Evolutionary conservation across 83 land plant genomes (phyloP), one percentile per base, ranked within the genome.

Genomic region (Isoetes engelmannii): DNA sequence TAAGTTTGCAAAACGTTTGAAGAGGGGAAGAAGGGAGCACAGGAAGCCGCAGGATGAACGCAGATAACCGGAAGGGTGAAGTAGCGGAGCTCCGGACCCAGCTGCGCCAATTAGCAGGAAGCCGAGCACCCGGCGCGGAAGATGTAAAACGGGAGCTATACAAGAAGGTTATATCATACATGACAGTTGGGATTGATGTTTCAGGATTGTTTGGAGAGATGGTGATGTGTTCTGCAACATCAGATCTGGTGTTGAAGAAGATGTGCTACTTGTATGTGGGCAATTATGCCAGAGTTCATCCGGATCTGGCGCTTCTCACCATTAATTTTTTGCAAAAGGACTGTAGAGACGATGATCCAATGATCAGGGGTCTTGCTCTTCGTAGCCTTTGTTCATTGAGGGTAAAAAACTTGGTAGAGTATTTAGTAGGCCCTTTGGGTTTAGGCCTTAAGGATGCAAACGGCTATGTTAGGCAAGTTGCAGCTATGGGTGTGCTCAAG

Each of bases 151-250:
- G 99, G 15, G 99, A 95, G 47, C 97, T 95, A 20, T 95, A 83
- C 87, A 91, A 91, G 82, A 89, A 89, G 77, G 99, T 91, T 50
- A 95, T 95, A 75, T 90, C 97, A 0, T 82, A 84, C 80, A 90
- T 95, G 99, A 95, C 99, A 41, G 76, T 95, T 47, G 99, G 99
- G 44, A 84, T 95, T 67, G 99, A 95, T 80, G 99, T 95, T 10
- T 95, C 99, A 9, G 63, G 93, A 0, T 79, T 86, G 15, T 95
- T 95, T 69, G 82, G 88, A 42, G 97, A 91, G 82, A 95, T 95
- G 97, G 99, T 95, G 58, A 91, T 95, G 97, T 95, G 99, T 75
- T 95, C 99, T 21, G 97, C 90, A 4, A 95, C 99, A 58, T 86
- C 99, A n/a, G 99, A 95, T 70, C 76, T 95, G 53, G 99, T 95